phyloP scores from a whole-genome alignment of 2,329 filamentous ascomycete species.

The Phialocephala subalpina region DNA sequence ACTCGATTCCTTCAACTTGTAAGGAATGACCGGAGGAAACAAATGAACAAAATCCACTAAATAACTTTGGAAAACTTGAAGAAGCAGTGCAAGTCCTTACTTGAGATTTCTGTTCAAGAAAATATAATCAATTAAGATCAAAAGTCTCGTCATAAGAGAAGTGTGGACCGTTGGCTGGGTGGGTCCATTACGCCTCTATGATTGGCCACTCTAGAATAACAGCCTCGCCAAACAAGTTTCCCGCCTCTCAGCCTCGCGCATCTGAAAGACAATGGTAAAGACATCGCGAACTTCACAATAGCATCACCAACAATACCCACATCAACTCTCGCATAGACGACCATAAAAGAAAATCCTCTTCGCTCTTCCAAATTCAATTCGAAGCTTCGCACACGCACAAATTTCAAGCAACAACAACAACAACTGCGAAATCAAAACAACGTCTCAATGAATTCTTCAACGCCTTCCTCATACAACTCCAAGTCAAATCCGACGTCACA shows the following conservation, averaged over 20 bases:
- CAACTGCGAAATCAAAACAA: neutral
- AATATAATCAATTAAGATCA: no score
- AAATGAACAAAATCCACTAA: no score
- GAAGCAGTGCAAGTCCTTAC: no score
- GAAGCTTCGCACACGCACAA: neutral
- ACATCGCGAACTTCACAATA: neutral
- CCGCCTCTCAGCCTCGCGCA: neutral
- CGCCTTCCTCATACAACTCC: neutral
- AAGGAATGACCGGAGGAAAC: no score
- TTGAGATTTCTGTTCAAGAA: no score
- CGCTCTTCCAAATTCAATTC: no score
- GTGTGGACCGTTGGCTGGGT: neutral
- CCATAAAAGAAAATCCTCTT: neutral
- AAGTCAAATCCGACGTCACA: neutral
- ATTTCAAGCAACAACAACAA: neutral
- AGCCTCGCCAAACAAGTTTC: neutral
- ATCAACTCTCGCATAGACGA: neutral
- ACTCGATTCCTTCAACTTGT: no score
- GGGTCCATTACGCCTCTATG: neutral
- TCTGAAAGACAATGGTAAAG: neutral
- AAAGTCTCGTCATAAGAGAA: neutral
- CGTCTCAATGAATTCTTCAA: conserved; percentile 3
- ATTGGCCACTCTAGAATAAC: neutral
- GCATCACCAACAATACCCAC: neutral
- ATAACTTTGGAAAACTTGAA: no score